Base-by-base conservation (phyloP, 2,329 filamentous ascomycete species). In the Mycosphaerelloides madeirae region DNA sequence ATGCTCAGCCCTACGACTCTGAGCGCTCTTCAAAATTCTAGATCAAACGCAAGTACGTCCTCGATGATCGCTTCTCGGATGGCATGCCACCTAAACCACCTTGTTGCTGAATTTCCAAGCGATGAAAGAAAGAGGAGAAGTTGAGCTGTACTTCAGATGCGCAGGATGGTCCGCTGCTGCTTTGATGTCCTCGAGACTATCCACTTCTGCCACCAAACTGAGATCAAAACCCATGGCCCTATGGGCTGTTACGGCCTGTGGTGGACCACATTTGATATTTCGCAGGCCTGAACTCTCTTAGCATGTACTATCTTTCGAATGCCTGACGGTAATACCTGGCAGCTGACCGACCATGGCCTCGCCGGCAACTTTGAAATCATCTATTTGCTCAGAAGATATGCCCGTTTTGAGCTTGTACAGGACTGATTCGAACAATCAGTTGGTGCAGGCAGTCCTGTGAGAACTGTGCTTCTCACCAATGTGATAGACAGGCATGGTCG, bases 121-220 rank as follows among this genome's bases (percentile, higher is more conserved):
- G 9, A 25, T 25, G 22, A 9, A 25, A 25, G 16, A 6, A 19
- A 22, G 5, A 18, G 16, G 6, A 5, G 18, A 37, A 3, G 22
- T 25, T 25, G 22, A 13, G 28, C 28, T 43, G 22, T 61, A 73
- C 70, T 66, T 64, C 45, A 68, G 48, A 59, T 74, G 71, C 19
- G 68, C 69, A 32, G 69, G 70, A 61, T 73, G 71, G 33, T 56
- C 56, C 3, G 67, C 69, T 60, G 73, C 74, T 8, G 59, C 62
- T 36, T 60, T 57, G 3, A 73, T 50, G 58, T 72, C 61, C 28
- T 68, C 68, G 3, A 64, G 49, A 31, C 65, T 68, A 49, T 73
- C 71, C 53, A 74, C 45, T 4, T 71, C 61, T 3, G 70, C 69
- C n/a, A 74, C 64, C 8, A 74, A 47, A 2, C 65, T 70, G 61